Evolutionary conservation across 345 rosid genomes (phyloP).

Genomic region (Nephelium lappaceum): DNA sequence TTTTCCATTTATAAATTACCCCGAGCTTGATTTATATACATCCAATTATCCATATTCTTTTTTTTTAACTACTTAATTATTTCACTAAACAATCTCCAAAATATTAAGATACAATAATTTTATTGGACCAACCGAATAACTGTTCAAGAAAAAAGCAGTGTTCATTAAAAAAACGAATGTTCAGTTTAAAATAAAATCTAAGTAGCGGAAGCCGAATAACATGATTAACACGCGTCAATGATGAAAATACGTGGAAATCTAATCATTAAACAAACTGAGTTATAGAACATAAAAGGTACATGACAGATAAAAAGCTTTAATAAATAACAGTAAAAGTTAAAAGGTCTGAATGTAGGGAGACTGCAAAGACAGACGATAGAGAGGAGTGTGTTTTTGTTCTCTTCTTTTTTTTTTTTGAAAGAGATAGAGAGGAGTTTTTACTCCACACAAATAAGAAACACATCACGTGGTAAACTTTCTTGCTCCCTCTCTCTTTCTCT

Average conservation of each 20-base stretch:
- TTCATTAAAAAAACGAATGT: no score
- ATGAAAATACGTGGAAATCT: neutral
- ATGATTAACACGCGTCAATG: neutral
- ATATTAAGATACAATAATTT: no score
- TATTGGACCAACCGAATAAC: no score
- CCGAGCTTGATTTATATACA: no score
- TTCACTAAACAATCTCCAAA: no score
- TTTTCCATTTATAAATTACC: neutral
- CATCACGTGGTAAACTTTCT: neutral
- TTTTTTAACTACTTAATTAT: no score
- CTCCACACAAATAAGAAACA: neutral
- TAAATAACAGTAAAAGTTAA: neutral
- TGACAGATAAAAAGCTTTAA: neutral
- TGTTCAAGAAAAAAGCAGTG: no score
- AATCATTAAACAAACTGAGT: neutral
- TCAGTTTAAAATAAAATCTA: no score
- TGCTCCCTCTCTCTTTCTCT: neutral
- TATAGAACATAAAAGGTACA: neutral
- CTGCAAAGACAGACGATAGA: neutral
- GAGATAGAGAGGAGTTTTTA: neutral
- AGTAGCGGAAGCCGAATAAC: no score
- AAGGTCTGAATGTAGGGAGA: neutral
- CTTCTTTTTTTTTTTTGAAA: no score
- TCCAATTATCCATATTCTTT: no score
- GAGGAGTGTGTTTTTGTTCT: no score